Evolutionary conservation across 2,329 filamentous ascomycete species (phyloP).

Genomic region (Tolypocladium cylindrosporum): DNA sequence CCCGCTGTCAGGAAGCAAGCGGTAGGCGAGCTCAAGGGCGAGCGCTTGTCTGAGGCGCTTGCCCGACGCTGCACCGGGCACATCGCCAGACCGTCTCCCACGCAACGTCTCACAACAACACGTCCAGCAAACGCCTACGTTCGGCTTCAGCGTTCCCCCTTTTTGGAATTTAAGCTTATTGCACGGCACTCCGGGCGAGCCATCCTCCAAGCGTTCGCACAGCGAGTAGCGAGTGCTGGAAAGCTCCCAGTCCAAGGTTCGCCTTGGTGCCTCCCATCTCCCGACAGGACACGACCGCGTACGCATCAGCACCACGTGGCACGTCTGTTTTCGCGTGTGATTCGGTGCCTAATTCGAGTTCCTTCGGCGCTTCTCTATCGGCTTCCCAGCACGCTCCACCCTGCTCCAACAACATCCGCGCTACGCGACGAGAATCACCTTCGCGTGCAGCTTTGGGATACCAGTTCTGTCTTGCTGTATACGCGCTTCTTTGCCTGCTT

Average conservation of each 20-base stretch:
- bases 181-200: not conserved
- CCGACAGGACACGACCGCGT: not conserved
- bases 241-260: not conserved
- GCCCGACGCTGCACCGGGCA: not conserved
- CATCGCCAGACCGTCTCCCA: not conserved
- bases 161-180: constrained; percentile 4
- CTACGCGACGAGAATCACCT: not conserved
- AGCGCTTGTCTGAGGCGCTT: not conserved
- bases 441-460: not conserved
- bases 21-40: not conserved
- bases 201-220: not conserved
- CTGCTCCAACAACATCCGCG: not conserved
- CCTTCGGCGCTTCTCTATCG: not conserved
- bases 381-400: not conserved
- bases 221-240: constrained; percentile 2
- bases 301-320: not conserved
- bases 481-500: too few relatives aligned
- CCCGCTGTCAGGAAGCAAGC: not conserved
- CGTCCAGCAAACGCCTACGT: not conserved
- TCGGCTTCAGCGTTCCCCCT: constrained; percentile 2
- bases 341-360: not conserved
- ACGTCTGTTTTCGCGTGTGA: not conserved
- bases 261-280: not conserved
- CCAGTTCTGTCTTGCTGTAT: not conserved
- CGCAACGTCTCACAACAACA: not conserved